A percentile compares a stretch with the other conserved stretches of the same genome.
phyloP scores from a whole-genome alignment of 306 rosid genomes.

The Prosopis cineraria region DNA sequence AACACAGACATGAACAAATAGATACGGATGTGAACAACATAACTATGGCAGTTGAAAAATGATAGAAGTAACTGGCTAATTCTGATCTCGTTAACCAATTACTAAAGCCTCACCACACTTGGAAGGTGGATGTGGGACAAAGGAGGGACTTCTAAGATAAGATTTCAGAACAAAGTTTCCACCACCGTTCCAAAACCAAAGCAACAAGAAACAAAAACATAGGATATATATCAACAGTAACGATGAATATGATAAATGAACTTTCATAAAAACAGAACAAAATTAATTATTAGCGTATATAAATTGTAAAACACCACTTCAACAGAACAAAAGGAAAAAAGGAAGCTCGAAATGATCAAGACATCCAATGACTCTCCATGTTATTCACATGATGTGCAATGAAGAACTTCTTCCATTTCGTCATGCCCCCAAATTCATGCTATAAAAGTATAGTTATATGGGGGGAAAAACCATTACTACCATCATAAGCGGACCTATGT shows the following conservation, averaged over 20 bases:
- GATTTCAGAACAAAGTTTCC: neutral
- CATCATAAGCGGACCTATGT: neutral
- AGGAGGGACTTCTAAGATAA: neutral
- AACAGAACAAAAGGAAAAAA: neutral
- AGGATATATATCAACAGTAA: neutral
- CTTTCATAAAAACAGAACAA: neutral
- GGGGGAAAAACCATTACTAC: neutral
- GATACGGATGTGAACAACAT: neutral
- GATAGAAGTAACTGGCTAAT: neutral
- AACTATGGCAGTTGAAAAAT: neutral
- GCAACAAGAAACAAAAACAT: neutral
- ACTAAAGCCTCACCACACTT: neutral
- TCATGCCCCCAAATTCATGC: neutral
- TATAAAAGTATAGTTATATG: neutral
- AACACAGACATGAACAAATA: neutral
- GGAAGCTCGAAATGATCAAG: neutral
- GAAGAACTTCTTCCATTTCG: neutral
- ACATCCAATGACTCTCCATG: neutral
- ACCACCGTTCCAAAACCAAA: neutral
- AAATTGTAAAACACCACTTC: neutral
- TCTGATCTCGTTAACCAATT: neutral
- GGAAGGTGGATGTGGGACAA: neutral
- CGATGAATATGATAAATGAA: neutral
- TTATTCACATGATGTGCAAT: neutral
- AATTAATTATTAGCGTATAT: neutral